Conservation (phyloP, 2,329 filamentous ascomycete species). For the Lasiodiplodia sp. region DNA sequence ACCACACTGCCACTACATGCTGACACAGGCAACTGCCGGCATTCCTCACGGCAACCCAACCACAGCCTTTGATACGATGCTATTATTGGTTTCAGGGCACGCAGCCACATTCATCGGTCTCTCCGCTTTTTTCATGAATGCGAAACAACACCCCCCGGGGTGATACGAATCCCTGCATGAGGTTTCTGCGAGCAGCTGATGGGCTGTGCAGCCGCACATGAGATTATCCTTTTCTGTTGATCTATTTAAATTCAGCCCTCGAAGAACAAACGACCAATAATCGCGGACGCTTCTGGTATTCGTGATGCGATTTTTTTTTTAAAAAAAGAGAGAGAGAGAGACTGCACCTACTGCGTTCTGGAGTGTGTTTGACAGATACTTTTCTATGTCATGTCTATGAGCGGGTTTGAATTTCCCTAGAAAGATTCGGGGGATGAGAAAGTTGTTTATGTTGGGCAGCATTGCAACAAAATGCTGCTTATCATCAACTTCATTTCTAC, state of each 20-base stretch:
- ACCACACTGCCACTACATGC: background rate
- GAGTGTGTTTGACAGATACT: rapidly evolving
- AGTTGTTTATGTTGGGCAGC: background rate
- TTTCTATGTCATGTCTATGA: background rate
- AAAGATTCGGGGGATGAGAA: background rate
- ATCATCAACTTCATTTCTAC: background rate
- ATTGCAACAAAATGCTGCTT: background rate
- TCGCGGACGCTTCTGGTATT: background rate
- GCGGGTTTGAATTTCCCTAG: too few relatives aligned
- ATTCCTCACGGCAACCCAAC: background rate
- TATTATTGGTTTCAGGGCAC: background rate
- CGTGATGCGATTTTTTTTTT: too few relatives aligned
- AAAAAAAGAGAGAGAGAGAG: too few relatives aligned
- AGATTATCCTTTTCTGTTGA: background rate
- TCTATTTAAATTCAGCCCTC: background rate
- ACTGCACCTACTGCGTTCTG: too few relatives aligned
- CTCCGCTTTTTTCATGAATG: background rate
- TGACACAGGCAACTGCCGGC: background rate
- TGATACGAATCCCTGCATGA: background rate
- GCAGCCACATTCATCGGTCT: background rate
- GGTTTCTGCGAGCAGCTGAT: background rate
- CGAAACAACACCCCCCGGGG: background rate
- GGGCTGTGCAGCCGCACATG: background rate
- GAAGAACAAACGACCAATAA: background rate
- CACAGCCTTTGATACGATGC: background rate